Percentiles rank a stretch among this genome's conserved stretches.
phyloP scores from a whole-genome alignment of 2,329 filamentous ascomycete species.

The Neoscytalidium dimidiatum region DNA sequence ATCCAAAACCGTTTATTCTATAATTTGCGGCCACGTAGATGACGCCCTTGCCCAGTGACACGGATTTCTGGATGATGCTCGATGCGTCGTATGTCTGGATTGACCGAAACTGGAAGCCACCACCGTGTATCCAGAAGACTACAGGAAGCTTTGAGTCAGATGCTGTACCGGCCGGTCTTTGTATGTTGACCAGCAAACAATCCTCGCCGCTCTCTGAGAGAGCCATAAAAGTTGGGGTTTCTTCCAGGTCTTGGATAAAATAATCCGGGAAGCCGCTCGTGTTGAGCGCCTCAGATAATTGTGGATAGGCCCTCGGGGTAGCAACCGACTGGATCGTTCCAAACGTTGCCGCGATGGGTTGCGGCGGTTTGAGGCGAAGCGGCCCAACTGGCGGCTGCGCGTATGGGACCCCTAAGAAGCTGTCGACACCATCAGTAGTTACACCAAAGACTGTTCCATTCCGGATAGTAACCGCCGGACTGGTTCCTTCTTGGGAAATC shows the following conservation, averaged over 20 bases:
- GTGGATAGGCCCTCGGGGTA: constrained; percentile 62
- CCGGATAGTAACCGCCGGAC: constrained; percentile 57
- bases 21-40: constrained; percentile 80
- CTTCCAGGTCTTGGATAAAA: constrained; percentile 28
- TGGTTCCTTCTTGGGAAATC: constrained; percentile 14
- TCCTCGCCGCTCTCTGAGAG: constrained; percentile 32
- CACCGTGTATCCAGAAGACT: constrained; percentile 28
- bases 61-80: constrained; percentile 43
- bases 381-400: constrained; percentile 16
- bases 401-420: constrained; percentile 25
- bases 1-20: constrained; percentile 72
- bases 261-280: background rate
- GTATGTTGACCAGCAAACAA: constrained; percentile 46
- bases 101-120: constrained; percentile 22
- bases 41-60: constrained; percentile 61
- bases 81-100: constrained; percentile 44
- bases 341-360: constrained; percentile 41
- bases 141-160: constrained; percentile 42
- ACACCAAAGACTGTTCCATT: constrained; percentile 60
- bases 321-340: constrained; percentile 65
- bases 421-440: constrained; percentile 56
- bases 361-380: constrained; percentile 15
- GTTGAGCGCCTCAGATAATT: constrained; percentile 40
- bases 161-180: constrained; percentile 44
- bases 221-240: constrained; percentile 42